A percentile compares a stretch with the other conserved stretches of the same genome.
These are phyloP conservation scores for Penicillium sp. DNA, from an alignment of 2,329 filamentous ascomycete species.

Conservation along the genomic window DNA sequence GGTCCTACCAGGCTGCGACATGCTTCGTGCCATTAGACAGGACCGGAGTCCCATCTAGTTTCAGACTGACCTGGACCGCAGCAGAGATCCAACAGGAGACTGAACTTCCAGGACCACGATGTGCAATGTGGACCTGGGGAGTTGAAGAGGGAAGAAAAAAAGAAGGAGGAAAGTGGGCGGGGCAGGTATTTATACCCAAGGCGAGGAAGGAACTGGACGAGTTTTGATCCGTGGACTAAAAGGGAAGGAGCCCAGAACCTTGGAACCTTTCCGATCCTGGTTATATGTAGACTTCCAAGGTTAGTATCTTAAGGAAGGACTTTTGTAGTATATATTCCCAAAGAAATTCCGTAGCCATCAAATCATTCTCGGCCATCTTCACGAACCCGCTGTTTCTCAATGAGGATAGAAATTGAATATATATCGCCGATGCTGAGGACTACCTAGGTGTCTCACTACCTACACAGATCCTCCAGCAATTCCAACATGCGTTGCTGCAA, in stretches of 20 bases:
- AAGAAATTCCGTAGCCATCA: neutral
- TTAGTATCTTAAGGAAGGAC: neutral
- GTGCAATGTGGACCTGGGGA: neutral
- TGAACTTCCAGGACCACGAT: neutral
- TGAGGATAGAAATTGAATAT: neutral
- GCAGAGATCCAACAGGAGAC: neutral
- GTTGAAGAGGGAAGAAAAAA: neutral
- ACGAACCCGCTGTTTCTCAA: neutral
- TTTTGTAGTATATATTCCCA: neutral
- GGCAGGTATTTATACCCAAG: too few relatives aligned
- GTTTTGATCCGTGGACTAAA: too few relatives aligned
- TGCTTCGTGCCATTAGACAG: neutral
- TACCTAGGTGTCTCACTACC: conserved; percentile 24
- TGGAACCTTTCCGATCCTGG: too few relatives aligned
- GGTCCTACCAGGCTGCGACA: neutral
- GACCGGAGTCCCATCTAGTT: neutral
- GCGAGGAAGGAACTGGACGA: too few relatives aligned
- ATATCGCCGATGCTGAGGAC: neutral
- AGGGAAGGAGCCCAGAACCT: too few relatives aligned
- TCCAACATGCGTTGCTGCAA: conserved; percentile 50
- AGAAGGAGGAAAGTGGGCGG: neutral
- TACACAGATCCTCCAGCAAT: conserved; percentile 51
- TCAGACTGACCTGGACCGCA: neutral
- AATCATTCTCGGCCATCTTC: neutral
- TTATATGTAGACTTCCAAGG: too few relatives aligned